phyloP scores from a whole-genome alignment of 305 asterid genomes.

The Stenogyne calaminthoides region DNA sequence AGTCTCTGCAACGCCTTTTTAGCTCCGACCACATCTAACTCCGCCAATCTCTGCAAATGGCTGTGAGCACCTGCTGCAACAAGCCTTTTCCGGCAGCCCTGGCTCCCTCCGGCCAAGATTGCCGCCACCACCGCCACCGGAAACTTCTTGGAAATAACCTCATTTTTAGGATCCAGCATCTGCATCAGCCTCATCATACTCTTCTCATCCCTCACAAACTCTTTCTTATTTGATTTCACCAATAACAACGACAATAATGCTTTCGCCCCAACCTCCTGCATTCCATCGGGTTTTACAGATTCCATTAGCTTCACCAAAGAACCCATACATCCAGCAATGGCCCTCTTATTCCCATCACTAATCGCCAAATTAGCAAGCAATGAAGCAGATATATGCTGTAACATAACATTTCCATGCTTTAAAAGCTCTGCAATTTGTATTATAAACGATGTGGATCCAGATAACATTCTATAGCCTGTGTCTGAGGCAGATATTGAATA shows the following conservation, averaged over 20 bases:
- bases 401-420: constrained; percentile 67
- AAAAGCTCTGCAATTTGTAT: constrained; percentile 68
- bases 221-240: constrained; percentile 72
- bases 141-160: constrained; percentile 68
- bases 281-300: constrained; percentile 80
- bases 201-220: constrained; percentile 84
- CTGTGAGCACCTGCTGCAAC: constrained; percentile 64
- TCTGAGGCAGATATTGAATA: constrained; percentile 69
- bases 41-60: constrained; percentile 71
- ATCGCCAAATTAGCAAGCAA: constrained; percentile 70
- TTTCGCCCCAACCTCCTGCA: constrained; percentile 85
- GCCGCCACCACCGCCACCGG: constrained; percentile 80
- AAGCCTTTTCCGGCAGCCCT: constrained; percentile 77
- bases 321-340: constrained; percentile 67
- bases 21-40: constrained; percentile 75
- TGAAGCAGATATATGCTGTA: constrained; percentile 81
- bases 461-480: constrained; percentile 54
- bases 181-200: constrained; percentile 68
- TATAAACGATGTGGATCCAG: constrained; percentile 62
- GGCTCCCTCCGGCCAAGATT: constrained; percentile 85
- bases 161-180: constrained; percentile 78
- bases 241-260: constrained; percentile 74
- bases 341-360: constrained; percentile 73
- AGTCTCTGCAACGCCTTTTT: constrained; percentile 89
- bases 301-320: constrained; percentile 87